Base-by-base conservation (phyloP, 1,284 basidiomycete species). In the Ustilago xerochloae region DNA sequence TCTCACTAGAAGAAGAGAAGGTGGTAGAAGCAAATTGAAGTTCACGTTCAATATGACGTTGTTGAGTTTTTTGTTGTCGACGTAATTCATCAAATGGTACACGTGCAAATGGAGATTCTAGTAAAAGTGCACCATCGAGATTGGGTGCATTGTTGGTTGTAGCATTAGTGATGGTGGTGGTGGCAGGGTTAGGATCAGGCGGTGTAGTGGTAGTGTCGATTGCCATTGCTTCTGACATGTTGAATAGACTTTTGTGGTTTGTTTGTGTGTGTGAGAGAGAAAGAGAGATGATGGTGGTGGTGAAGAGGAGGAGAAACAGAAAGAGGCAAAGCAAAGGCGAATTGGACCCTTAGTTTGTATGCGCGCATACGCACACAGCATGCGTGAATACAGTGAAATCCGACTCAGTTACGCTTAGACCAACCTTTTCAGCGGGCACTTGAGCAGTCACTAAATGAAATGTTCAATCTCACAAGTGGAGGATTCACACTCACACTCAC, bases 61-160 rank as follows among this genome's bases (percentile, higher is more conserved):
- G 81, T 36, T 80, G 78, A 9, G 78, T 64, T 32, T 78, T 74
- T 15, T 81, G 69, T 60, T 79, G 67, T 0, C 70, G 58, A 6
- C 77, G 62, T 3, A 82, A 64, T 38, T 79, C 74, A 48, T 82
- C 70, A 20, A 78, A 64, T 84, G 88, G 77, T 75, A 92, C 91
- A 75, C 90, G 87, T n/a, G 89, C 89, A 80, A 94, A 92, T 0
- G 93, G 92, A 78, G 94, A 92, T 84, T 95, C 93, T 66, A 95
- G 91, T 54, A 94, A 88, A 75, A 94, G 86, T n/a, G 91, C 87
- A 1, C 92, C 92, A 53, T 94, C 93, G 3, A 83, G 75, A 43
- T 74, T 74, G 33, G 66, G 72, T n/a, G 62, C 45, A 32, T 59
- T 65, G 45, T 43, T 36, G 8, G 38, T 24, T 1, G 51, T 6